Conservation (phyloP, 768 basidiomycete genomes). For the Pisolithus microcarpus region DNA sequence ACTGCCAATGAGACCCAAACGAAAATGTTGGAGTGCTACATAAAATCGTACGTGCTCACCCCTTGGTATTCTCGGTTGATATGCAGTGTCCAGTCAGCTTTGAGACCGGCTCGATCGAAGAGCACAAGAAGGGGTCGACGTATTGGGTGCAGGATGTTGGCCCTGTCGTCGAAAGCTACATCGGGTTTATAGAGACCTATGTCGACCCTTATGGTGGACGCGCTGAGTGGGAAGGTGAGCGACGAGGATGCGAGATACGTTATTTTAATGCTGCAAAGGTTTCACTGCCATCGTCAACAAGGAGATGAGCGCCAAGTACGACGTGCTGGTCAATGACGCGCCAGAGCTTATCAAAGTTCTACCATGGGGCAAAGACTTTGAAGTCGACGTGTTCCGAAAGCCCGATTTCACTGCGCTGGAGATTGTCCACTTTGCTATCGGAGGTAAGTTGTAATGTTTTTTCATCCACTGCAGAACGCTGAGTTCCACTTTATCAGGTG, state of each 20-base stretch:
- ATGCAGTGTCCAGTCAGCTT: constrained; percentile 36
- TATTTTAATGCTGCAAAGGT: constrained; percentile 35
- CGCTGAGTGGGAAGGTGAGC: constrained; percentile 84
- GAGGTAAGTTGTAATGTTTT: constrained; percentile 41
- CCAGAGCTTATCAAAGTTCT: constrained; percentile 72
- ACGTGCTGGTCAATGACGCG: constrained; percentile 66
- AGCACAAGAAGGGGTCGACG: constrained; percentile 69
- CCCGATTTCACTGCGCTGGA: constrained; percentile 87
- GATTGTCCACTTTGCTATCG: constrained; percentile 75
- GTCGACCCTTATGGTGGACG: constrained; percentile 88
- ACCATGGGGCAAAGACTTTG: constrained; percentile 70
- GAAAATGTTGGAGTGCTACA: constrained; percentile 71
- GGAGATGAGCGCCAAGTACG: constrained; percentile 74
- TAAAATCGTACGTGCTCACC: constrained; percentile 52
- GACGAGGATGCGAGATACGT: neutral
- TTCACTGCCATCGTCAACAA: constrained; percentile 90
- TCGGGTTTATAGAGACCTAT: constrained; percentile 83
- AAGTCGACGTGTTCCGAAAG: constrained; percentile 71
- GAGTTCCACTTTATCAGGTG: constrained; percentile 37
- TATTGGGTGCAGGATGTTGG: constrained; percentile 85
- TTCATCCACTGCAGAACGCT: neutral
- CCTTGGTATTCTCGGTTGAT: neutral
- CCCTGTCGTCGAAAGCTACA: constrained; percentile 82
- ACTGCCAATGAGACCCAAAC: constrained; percentile 66
- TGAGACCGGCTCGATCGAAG: constrained; percentile 68